Evolutionary conservation across 164 flowering plant genomes (phyloP), one percentile per base, ranked within the genome.

Genomic region (Houttuynia cordata): DNA sequence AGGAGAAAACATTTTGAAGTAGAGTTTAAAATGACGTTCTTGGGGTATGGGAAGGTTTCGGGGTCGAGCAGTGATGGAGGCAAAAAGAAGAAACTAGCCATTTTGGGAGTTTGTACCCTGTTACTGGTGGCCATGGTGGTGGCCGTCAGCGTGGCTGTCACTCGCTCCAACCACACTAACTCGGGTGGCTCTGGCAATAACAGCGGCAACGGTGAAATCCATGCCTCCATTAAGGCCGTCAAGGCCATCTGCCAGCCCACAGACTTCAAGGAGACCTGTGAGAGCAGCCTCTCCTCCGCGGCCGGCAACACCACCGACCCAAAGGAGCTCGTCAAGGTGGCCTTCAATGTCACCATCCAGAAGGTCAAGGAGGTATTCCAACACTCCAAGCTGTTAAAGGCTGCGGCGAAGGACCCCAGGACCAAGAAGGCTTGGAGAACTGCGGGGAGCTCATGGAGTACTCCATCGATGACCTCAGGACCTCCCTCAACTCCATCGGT

Each of bases 71-170:
- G 37, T 30, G 37, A 30, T 30, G 45, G 18, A 7, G 50, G 45
- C 19, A 71, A 13, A 66, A 77, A 66, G 63, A 81, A 67, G 76
- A 82, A 69, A 61, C 12, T 74, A 24, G 75, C 72, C 49, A 52
- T 81, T 9, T 67, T 78, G 1, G 76, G 71, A 13, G 68, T 78
- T 8, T 73, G 81, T 20, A 68, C 81, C 8, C 22, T 83, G 7
- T 8, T 81, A 49, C 64, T 84, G 39, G 81, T 87, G 49, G 86
- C 87, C 24, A 73, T 80, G 83, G 80, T 80, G 49, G 85, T 78
- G 8, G 85, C 79, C 0, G 81, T 79, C 42, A 64, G 81, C 0
- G 76, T 78, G 1, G 73, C 73, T 1, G 75, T 75, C 41, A 64
- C 39, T 24, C 14, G 23, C 57, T 49, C 25, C 30, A 30, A 55